Evolutionary conservation across 805 yeast species (phyloP).

Genomic region (Saturnispora quitensis): DNA sequence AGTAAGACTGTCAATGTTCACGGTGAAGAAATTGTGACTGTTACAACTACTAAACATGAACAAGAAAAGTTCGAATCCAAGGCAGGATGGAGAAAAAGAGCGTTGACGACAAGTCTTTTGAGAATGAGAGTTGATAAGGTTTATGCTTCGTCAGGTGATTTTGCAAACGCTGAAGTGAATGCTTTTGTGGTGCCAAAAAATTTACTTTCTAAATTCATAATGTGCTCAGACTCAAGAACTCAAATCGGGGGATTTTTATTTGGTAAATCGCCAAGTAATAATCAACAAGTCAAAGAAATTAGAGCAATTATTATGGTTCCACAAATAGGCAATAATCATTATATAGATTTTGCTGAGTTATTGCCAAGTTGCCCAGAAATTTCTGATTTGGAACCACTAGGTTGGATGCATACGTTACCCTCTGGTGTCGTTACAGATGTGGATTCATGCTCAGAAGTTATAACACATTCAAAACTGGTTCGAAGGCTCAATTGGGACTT

Average conservation of each 20-base stretch:
- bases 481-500: conserved; percentile 31
- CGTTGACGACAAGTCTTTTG: conserved; percentile 66
- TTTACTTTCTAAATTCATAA: conserved; percentile 64
- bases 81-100: conserved; percentile 86
- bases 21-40: conserved; percentile 93
- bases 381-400: conserved; percentile 66
- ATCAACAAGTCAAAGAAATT: conserved; percentile 68
- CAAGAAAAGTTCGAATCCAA: conserved; percentile 74
- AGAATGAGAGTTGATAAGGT: conserved; percentile 68
- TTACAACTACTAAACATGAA: conserved; percentile 84
- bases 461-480: conserved; percentile 43
- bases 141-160: conserved; percentile 60
- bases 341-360: conserved; percentile 50
- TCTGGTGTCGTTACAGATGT: conserved; percentile 43
- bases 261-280: conserved; percentile 72
- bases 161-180: conserved; percentile 39
- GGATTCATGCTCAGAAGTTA: conserved; percentile 64
- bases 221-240: conserved; percentile 68
- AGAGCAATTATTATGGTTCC: conserved; percentile 72
- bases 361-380: conserved; percentile 35
- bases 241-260: conserved; percentile 77
- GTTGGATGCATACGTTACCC: conserved; percentile 90
- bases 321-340: conserved; percentile 67
- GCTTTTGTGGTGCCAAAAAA: conserved; percentile 82
- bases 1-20: conserved; percentile 83